Conservation (phyloP, 2,329 filamentous ascomycete genomes). For the Alternaria postmessia region DNA sequence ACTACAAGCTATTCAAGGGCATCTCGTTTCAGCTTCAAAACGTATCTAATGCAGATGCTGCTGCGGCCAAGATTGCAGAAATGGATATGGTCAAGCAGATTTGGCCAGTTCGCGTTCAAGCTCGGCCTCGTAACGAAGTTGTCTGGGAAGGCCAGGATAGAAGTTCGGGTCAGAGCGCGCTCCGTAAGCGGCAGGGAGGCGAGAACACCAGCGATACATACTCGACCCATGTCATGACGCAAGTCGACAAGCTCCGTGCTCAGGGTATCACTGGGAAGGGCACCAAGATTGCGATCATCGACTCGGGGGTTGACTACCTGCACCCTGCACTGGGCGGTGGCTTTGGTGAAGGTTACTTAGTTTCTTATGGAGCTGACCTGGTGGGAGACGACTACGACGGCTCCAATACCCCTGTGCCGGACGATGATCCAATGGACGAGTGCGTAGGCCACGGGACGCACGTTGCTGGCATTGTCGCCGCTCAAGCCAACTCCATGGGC, state of each 20-base stretch:
- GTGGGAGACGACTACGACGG: neutral
- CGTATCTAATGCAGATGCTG: no score
- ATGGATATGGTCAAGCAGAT: no score
- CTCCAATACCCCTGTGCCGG: neutral
- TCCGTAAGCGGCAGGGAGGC: no score
- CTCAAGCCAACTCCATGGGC: neutral
- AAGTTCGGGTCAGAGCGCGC: no score
- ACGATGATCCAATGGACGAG: neutral
- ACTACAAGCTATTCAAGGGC: no score
- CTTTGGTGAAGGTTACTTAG: neutral
- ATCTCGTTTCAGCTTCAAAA: no score
- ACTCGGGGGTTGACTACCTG: neutral
- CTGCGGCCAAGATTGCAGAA: no score
- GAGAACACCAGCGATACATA: no score
- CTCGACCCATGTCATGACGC: neutral
- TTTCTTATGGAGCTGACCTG: neutral
- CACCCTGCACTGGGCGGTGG: neutral
- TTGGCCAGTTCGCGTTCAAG: no score
- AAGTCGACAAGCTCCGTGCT: neutral
- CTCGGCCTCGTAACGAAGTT: neutral
- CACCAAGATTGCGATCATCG: neutral
- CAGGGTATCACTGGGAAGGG: neutral
- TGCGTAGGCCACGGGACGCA: neutral
- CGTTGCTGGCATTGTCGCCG: neutral
- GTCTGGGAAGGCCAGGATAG: neutral